Evolutionary conservation across 1,284 basidiomycete species (phyloP).

Genomic region (Pholiota adiposa): DNA sequence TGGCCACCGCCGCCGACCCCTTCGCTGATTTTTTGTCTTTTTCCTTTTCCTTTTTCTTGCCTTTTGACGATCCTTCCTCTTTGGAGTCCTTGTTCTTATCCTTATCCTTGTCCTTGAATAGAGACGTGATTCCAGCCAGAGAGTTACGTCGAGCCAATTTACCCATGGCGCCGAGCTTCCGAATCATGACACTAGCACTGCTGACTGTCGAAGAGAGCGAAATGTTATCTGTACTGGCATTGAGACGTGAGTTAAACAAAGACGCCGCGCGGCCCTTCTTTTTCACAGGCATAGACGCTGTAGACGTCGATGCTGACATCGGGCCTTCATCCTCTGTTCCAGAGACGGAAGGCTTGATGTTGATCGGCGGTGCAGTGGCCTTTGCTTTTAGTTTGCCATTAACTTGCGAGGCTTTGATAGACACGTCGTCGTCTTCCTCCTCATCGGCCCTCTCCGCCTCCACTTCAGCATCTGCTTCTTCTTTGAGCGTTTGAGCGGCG

Average conservation of each 20-base stretch:
- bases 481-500: constrained; percentile 58
- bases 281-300: constrained; percentile 58
- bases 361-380: constrained; percentile 32
- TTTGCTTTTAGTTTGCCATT: constrained; percentile 37
- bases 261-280: constrained; percentile 72
- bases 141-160: constrained; percentile 91
- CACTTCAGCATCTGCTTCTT: constrained; percentile 62
- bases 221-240: constrained; percentile 96
- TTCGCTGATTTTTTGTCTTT: constrained; percentile 66
- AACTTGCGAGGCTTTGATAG: constrained; percentile 45
- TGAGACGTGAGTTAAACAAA: constrained; percentile 90
- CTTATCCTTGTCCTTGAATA: constrained; percentile 92
- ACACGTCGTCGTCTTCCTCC: constrained; percentile 52
- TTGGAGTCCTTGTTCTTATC: constrained; percentile 62
- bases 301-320: constrained; percentile 45
- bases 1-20: constrained; percentile 69
- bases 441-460: constrained; percentile 52
- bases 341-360: constrained; percentile 21
- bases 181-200: constrained; percentile 95
- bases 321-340: constrained; percentile 36
- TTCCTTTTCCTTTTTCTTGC: constrained; percentile 58
- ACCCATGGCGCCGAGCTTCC: constrained; percentile 93
- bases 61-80: constrained; percentile 61
- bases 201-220: constrained; percentile 96
- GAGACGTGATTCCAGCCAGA: constrained; percentile 89